Conservation (phyloP, 805 yeast genomes). For the Cyberlindnera maritima region DNA sequence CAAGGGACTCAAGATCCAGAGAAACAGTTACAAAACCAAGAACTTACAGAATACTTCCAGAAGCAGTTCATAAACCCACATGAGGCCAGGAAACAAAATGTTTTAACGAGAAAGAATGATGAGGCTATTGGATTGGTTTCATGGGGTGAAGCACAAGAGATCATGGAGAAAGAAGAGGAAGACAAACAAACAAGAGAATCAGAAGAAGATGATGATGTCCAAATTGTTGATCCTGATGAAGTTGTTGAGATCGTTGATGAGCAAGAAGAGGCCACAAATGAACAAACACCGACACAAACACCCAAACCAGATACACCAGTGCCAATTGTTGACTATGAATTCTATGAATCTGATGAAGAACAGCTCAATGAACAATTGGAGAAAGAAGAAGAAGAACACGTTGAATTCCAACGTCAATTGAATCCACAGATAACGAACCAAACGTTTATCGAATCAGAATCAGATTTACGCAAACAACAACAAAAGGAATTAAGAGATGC, state of each 20-base stretch:
- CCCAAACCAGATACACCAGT: not conserved
- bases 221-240: conserved; percentile 6
- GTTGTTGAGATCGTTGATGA: conserved; percentile 8
- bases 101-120: conserved; percentile 6
- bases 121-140: conserved; percentile 41
- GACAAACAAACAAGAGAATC: not conserved
- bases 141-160: conserved; percentile 46
- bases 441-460: conserved; percentile 36
- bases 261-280: not conserved
- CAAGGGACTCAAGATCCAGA: not conserved
- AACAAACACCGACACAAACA: not conserved
- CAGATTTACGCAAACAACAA: conserved; percentile 55
- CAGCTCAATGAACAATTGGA: conserved; percentile 58
- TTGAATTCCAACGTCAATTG: conserved; percentile 49
- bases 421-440: conserved; percentile 24
- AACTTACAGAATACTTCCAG: conserved; percentile 30
- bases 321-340: conserved; percentile 52
- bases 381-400: conserved; percentile 73
- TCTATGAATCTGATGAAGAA: conserved; percentile 77
- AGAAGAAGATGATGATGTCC: conserved; percentile 20
- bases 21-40: not conserved
- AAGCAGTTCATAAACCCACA: conserved; percentile 6
- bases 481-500: conserved; percentile 78
- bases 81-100: conserved; percentile 10
- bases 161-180: conserved; percentile 18